Evolutionary conservation across 352 stramenopile species (phyloP).

Genomic region (Elongisporangium anandrum): DNA sequence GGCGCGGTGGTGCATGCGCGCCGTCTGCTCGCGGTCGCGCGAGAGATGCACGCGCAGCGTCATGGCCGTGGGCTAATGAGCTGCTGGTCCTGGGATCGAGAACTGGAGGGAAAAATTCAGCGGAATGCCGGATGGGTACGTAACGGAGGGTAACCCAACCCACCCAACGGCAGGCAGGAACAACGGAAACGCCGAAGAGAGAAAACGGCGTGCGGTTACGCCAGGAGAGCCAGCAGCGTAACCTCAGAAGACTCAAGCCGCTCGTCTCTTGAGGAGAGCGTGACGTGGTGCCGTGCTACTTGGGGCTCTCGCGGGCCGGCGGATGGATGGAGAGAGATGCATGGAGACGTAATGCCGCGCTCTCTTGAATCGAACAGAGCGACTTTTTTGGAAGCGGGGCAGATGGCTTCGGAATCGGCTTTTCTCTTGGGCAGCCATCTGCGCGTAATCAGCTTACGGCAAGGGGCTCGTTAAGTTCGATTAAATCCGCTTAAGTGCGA

Average conservation of each 20-base stretch:
- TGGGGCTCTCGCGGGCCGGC: not conserved
- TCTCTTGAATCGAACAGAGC: not conserved
- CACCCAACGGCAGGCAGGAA: not conserved
- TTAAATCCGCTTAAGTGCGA: not conserved
- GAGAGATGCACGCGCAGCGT: slow-evolving; percentile 34
- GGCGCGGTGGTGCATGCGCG: slow-evolving; percentile 54
- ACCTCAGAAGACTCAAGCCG: not conserved
- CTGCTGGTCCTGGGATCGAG: not conserved
- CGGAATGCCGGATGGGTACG: not conserved
- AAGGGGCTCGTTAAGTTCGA: not conserved
- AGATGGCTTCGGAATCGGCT: not conserved
- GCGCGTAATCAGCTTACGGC: not conserved
- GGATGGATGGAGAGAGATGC: not conserved
- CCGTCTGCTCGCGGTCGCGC: slow-evolving; percentile 42
- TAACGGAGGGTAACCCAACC: not conserved
- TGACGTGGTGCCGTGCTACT: not conserved
- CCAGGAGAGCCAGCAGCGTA: not conserved
- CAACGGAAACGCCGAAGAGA: not conserved
- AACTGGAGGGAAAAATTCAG: not conserved
- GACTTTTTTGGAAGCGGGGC: not conserved
- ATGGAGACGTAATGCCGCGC: not conserved
- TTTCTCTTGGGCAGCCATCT: not conserved
- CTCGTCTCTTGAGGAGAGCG: not conserved
- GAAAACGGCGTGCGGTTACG: not conserved
- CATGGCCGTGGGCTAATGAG: slow-evolving; percentile 11